Conservation (phyloP, 148 eudicot genomes). For the Drosera capensis region DNA sequence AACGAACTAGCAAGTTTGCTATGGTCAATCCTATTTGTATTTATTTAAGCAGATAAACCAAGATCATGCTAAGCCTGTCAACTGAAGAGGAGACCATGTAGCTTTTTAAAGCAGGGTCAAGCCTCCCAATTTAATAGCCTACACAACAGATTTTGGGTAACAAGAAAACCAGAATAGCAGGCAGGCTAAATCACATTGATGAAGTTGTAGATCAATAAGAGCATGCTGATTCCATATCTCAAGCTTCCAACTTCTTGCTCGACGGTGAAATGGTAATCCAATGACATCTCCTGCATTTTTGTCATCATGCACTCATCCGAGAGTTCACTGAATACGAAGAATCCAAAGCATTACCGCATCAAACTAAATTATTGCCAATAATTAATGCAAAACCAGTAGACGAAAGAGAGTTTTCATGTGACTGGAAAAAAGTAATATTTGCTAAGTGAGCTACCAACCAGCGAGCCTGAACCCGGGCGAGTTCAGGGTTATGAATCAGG, state of each 20-base stretch:
- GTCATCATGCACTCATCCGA: conserved; percentile 33
- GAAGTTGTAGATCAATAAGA: neutral
- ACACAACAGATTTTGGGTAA: no score
- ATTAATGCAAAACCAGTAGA: neutral
- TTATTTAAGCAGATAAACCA: no score
- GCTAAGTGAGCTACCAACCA: conserved; percentile 59
- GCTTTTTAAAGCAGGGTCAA: no score
- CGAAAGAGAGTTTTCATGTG: neutral
- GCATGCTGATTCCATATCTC: conserved; percentile 13
- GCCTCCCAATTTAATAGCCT: no score
- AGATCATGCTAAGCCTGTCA: no score
- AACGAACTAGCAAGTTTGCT: no score
- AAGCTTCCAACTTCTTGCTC: conserved; percentile 40
- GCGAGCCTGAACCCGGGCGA: conserved; percentile 53
- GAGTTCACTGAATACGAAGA: conserved; percentile 12
- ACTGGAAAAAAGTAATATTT: conserved; percentile 4
- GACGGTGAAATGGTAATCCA: conserved; percentile 29
- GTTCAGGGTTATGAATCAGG: conserved; percentile 37
- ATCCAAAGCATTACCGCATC: neutral
- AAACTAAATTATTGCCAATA: neutral
- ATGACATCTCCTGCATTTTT: conserved; percentile 33
- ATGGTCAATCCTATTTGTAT: no score
- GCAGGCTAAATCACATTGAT: neutral
- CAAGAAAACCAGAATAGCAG: neutral
- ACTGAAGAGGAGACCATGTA: no score